Conservation (phyloP, 2,329 filamentous ascomycete species). For the Fusarium cyanostomum region DNA sequence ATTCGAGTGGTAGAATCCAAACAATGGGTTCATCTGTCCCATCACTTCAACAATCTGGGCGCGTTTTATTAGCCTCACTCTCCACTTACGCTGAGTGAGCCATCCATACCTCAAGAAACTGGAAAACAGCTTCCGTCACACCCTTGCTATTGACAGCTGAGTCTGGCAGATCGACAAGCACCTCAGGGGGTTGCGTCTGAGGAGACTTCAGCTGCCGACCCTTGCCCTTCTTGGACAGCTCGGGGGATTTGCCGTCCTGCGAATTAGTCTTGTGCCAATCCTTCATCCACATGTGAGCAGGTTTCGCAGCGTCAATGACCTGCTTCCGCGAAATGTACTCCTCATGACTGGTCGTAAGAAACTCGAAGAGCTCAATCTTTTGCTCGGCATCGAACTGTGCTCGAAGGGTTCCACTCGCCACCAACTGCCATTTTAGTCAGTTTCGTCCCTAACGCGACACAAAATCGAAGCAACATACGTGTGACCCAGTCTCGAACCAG, state of each 20-base stretch:
- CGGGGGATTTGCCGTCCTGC: conserved; percentile 68
- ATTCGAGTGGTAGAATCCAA: conserved; percentile 66
- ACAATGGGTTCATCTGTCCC: conserved; percentile 72
- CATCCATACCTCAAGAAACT: conserved; percentile 68
- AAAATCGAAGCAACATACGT: conserved; percentile 62
- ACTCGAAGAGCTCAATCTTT: conserved; percentile 86
- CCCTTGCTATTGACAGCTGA: conserved; percentile 68
- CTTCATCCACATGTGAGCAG: conserved; percentile 71
- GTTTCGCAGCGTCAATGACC: conserved; percentile 69
- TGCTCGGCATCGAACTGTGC: conserved; percentile 82
- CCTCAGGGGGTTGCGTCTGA: conserved; percentile 65
- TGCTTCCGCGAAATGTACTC: conserved; percentile 82
- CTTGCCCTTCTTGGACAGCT: conserved; percentile 75
- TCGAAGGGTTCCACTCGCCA: conserved; percentile 79
- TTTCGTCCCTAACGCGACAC: background rate
- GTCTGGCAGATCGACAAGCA: conserved; percentile 65
- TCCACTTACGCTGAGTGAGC: conserved; percentile 30
- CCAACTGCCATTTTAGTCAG: conserved; percentile 64
- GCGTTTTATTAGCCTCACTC: conserved; percentile 35
- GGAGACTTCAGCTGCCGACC: conserved; percentile 68
- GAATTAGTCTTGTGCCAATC: conserved; percentile 70
- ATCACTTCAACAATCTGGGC: conserved; percentile 71
- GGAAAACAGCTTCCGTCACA: conserved; percentile 68
- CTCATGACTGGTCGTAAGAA: conserved; percentile 78
- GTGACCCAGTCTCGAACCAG: conserved; percentile 85